phyloP scores from a whole-genome alignment of 768 basidiomycete species.

The Hypsizygus marmoreus region DNA sequence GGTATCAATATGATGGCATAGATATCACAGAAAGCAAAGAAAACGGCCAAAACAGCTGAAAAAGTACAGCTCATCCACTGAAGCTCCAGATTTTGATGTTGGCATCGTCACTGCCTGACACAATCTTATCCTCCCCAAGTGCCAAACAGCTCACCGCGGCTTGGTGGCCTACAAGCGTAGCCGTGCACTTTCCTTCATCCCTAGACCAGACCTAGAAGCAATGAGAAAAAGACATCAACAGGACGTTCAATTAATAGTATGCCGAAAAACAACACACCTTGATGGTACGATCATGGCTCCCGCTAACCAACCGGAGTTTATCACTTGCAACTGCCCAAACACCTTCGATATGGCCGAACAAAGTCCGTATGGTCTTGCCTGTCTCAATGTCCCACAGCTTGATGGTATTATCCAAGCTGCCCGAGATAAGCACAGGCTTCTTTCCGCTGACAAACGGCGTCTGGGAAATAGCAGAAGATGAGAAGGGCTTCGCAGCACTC shows the following conservation, averaged over 20 bases:
- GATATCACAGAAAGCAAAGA: conserved; percentile 9
- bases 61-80: conserved; percentile 32
- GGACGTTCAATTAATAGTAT: background rate
- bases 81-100: conserved; percentile 87
- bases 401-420: conserved; percentile 93
- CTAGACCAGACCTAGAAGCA: conserved; percentile 84
- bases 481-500: background rate
- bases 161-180: conserved; percentile 91
- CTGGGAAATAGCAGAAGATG: background rate
- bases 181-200: conserved; percentile 83
- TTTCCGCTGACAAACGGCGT: conserved; percentile 31
- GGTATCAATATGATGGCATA: conserved; percentile 1
- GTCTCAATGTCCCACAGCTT: conserved; percentile 95
- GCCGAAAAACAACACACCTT: conserved; percentile 60
- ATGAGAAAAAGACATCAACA: conserved; percentile 4
- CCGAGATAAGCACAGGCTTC: conserved; percentile 82
- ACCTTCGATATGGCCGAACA: conserved; percentile 98
- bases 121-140: conserved; percentile 91
- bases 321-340: conserved; percentile 97
- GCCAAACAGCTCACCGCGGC: conserved; percentile 91
- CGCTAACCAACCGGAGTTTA: conserved; percentile 87
- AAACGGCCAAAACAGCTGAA: conserved; percentile 4
- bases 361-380: conserved; percentile 73
- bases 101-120: conserved; percentile 95
- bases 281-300: conserved; percentile 95